A percentile compares a stretch with the other conserved stretches of the same genome.
These are phyloP conservation scores for Kurtzmaniella natalensis DNA, from an alignment of 1,139 yeast genomes.

Conservation along the genomic window DNA sequence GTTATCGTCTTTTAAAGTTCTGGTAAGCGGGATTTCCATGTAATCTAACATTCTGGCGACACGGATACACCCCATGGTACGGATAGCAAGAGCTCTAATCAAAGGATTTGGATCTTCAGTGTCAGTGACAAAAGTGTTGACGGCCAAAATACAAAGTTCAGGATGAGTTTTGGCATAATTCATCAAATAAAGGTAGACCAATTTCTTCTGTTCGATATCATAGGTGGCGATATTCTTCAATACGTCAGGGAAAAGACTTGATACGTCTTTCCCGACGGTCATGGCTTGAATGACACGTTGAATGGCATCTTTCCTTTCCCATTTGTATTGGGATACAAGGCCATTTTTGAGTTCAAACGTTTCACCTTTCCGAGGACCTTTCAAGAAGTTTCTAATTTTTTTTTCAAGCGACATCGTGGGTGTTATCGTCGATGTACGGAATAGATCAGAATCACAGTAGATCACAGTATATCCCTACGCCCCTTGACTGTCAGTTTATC, in stretches of 20 bases:
- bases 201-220: constrained; percentile 93
- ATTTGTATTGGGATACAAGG: constrained; percentile 90
- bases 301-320: constrained; percentile 92
- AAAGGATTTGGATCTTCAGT: constrained; percentile 96
- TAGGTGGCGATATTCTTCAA: constrained; percentile 95
- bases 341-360: constrained; percentile 86
- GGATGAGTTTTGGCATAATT: constrained; percentile 97
- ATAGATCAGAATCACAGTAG: too few species aligned
- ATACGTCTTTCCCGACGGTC: constrained; percentile 98
- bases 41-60: constrained; percentile 95
- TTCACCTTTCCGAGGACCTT: constrained; percentile 61
- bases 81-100: constrained; percentile 90
- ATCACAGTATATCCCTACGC: too few species aligned
- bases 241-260: constrained; percentile 92
- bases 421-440: too few species aligned
- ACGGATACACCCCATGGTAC: constrained; percentile 98
- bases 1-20: constrained; percentile 85
- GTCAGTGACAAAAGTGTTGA: constrained; percentile 94
- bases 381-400: constrained; percentile 40
- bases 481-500: too few species aligned
- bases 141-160: constrained; percentile 91
- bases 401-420: constrained; percentile 36
- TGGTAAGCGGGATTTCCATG: constrained; percentile 82
- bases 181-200: constrained; percentile 92
- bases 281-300: constrained; percentile 96